These are phyloP conservation scores for Solanum peruvianum DNA, from an alignment of 257 asterid genomes.

Conservation along the genomic window DNA sequence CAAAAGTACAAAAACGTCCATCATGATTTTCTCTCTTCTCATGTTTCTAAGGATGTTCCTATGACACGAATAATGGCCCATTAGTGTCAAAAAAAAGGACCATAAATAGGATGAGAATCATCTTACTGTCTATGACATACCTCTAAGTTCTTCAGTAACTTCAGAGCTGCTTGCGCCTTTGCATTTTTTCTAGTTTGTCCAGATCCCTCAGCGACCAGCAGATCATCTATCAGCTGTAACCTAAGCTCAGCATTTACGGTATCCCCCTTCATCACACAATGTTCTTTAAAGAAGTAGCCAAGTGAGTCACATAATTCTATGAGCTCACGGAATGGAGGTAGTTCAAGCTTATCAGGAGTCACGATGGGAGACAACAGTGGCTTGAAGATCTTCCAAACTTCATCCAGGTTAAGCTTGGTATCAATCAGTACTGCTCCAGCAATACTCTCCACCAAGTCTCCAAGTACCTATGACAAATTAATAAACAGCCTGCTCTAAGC, in stretches of 20 bases:
- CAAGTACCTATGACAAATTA: conserved; percentile 51
- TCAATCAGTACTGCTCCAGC: conserved; percentile 88
- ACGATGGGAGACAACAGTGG: conserved; percentile 79
- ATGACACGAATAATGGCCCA: not conserved
- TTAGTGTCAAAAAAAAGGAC: not conserved
- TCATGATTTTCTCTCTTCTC: not conserved
- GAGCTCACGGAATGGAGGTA: conserved; percentile 73
- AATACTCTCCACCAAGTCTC: conserved; percentile 92
- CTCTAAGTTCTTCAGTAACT: conserved; percentile 64
- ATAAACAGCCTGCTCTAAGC: not conserved
- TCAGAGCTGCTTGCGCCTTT: conserved; percentile 74
- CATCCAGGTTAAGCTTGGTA: conserved; percentile 50
- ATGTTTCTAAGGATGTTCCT: not conserved
- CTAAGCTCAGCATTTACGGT: conserved; percentile 40
- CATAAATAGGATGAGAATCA: not conserved
- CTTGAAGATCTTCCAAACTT: conserved; percentile 73
- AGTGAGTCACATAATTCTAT: conserved; percentile 72
- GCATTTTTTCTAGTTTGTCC: conserved; percentile 62
- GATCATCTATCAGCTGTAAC: conserved; percentile 57
- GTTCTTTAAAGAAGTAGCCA: conserved; percentile 57
- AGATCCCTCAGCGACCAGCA: conserved; percentile 43
- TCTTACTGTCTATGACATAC: conserved; percentile 16
- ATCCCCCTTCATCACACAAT: conserved; percentile 28
- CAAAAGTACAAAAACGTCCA: not conserved
- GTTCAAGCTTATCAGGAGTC: conserved; percentile 88